Base-by-base conservation (phyloP, 23 red algal genomes). In the Gracilaria caudata region DNA sequence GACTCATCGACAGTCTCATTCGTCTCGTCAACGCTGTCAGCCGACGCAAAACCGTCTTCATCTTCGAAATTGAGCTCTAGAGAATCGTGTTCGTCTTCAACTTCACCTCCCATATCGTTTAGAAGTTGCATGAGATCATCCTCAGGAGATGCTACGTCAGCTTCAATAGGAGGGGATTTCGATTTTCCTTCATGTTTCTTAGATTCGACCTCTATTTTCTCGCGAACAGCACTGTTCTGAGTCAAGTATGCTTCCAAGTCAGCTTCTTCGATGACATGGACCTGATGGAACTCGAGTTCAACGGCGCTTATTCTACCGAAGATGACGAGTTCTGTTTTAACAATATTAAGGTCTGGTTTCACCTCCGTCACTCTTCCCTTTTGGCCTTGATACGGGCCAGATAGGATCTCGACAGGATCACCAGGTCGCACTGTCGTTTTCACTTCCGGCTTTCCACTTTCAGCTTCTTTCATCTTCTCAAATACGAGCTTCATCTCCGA, bases 401-500 rank as follows among this genome's bases (percentile, higher is more conserved):
- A 82, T 6, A 68, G 43, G 43, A 91, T 76, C 24, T 77, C 64
- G 44, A 91, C 66, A 23, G 78, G 40, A 73, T 91, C 87, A n/a
- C 87, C 87, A 12, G 87, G 87, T 23, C 87, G 30, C 25, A 91
- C 38, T n/a, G 53, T 20, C 7, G 78, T 91, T 76, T 91, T 81
- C 38, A 57, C 54, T 43, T 91, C 87, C 7, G 78, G 76, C 41
- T 73, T 55, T 29, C 34, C 75, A 25, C 53, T 77, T 51, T 82
- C 78, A 45, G 76, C 87, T 58, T 65, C 61, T 16, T n/a, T 72
- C 37, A 91, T 64, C 78, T 91, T 91, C 41, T 91, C 73, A 38
- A 81, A 91, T 2, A 91, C 78, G 7, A 55, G 41, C 44, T 82
- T 81, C 87, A 93, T 93, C 44, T 85, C 90, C 1, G 70, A 81